Conservation (phyloP, 2,329 filamentous ascomycete species). For the Diaporthe australafricana region DNA sequence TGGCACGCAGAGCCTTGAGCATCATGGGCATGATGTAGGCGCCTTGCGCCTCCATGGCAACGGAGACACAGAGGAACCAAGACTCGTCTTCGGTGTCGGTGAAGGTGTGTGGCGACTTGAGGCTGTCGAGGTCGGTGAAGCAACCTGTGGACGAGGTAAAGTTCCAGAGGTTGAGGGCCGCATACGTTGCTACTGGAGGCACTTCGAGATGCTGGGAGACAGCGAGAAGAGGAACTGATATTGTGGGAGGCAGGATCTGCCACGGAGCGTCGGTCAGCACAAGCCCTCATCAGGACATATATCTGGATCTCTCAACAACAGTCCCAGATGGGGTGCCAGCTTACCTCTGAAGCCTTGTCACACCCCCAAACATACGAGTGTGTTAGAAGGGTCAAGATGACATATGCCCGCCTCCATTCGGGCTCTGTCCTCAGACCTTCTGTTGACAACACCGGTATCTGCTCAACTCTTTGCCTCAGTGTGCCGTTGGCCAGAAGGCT, state of each 20-base stretch:
- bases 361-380: slow-evolving; percentile 94
- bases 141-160: slow-evolving; percentile 69
- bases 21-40: slow-evolving; percentile 81
- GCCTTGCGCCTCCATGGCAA: slow-evolving; percentile 88
- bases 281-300: not conserved
- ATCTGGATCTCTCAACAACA: not conserved
- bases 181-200: slow-evolving; percentile 91
- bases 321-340: slow-evolving; percentile 26
- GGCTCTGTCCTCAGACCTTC: slow-evolving; percentile 70
- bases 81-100: slow-evolving; percentile 91
- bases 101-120: slow-evolving; percentile 82
- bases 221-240: slow-evolving; percentile 81
- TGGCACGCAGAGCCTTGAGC: slow-evolving; percentile 79
- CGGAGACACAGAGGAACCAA: slow-evolving; percentile 92
- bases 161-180: slow-evolving; percentile 90
- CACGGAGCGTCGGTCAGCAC: slow-evolving; percentile 37
- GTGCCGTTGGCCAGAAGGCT: slow-evolving; percentile 72
- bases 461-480: slow-evolving; percentile 72
- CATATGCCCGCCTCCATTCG: slow-evolving; percentile 87
- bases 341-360: slow-evolving; percentile 77
- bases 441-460: slow-evolving; percentile 77
- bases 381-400: slow-evolving; percentile 80
- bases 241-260: slow-evolving; percentile 75
- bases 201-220: slow-evolving; percentile 81
- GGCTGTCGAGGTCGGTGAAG: slow-evolving; percentile 74